These are phyloP conservation scores for Nematocida sp. DNA, from an alignment of 371 early-diverging fungal species.

Conservation along the genomic window DNA sequence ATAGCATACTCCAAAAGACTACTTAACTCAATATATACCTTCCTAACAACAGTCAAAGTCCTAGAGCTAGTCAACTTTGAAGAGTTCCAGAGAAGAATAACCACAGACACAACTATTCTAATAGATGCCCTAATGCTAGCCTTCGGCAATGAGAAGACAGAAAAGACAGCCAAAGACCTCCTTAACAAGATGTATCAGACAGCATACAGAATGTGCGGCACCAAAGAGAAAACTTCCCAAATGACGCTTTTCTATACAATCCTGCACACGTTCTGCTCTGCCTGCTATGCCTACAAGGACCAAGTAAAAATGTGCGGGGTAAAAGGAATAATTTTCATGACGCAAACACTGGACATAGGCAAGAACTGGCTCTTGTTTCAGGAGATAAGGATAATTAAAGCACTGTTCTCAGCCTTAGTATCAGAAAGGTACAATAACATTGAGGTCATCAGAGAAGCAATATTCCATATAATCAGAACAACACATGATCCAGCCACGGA, in stretches of 20 bases:
- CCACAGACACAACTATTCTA: background rate
- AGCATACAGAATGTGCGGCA: constrained; percentile 3
- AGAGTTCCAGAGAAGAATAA: constrained; percentile 34
- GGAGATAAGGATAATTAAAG: constrained; percentile 43
- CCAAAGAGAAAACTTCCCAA: constrained; percentile 46
- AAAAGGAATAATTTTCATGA: constrained; percentile 36
- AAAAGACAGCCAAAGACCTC: constrained; percentile 13
- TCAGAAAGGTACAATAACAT: constrained; percentile 13
- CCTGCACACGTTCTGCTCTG: constrained; percentile 45
- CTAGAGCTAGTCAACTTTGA: constrained; percentile 43
- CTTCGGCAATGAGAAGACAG: constrained; percentile 20
- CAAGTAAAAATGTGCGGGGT: constrained; percentile 31
- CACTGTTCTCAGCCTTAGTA: constrained; percentile 27
- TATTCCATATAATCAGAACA: constrained; percentile 37
- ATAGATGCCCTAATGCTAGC: constrained; percentile 20
- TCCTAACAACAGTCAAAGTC: constrained; percentile 30
- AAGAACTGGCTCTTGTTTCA: constrained; percentile 30
- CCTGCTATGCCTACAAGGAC: constrained; percentile 34
- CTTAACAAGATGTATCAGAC: constrained; percentile 34
- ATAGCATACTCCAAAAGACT: constrained; percentile 12
- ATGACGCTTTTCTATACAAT: constrained; percentile 51
- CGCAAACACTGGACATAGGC: constrained; percentile 33
- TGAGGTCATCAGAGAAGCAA: constrained; percentile 30
- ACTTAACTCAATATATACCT: constrained; percentile 14
- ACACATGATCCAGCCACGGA: constrained; percentile 44